Evolutionary conservation across 169 alveolate species (phyloP).

Genomic region (Cryptosporidium ubiquitum): DNA sequence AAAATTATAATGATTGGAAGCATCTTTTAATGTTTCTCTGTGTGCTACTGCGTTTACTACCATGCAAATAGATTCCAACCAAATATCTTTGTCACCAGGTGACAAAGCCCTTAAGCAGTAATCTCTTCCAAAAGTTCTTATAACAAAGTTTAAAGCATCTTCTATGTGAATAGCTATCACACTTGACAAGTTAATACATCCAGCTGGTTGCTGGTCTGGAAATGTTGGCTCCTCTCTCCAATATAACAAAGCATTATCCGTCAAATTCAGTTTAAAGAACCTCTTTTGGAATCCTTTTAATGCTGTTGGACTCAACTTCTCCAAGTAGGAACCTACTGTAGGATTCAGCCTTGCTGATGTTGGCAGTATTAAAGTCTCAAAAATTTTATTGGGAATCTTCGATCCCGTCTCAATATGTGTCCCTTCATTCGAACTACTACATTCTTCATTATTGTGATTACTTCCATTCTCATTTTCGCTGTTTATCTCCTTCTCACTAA

Average conservation of each 20-base stretch:
- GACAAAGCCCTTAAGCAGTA: constrained; percentile 53
- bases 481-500: background rate
- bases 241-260: constrained; percentile 65
- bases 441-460: background rate
- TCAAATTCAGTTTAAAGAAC: constrained; percentile 48
- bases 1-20: constrained; percentile 45
- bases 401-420: background rate
- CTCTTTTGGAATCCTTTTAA: constrained; percentile 62
- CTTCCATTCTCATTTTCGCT: background rate
- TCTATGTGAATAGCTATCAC: constrained; percentile 61
- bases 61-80: constrained; percentile 71
- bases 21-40: constrained; percentile 51
- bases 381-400: background rate
- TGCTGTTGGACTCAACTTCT: constrained; percentile 69
- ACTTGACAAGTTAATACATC: constrained; percentile 50
- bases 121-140: constrained; percentile 63
- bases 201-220: constrained; percentile 66
- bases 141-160: constrained; percentile 66
- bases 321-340: constrained; percentile 54
- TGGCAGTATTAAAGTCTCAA: constrained; percentile 47
- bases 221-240: constrained; percentile 74
- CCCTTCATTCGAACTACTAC: background rate
- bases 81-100: constrained; percentile 71
- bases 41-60: constrained; percentile 48
- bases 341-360: constrained; percentile 65